These are phyloP conservation scores for Acanthochlamys bracteata DNA, from an alignment of 106 monocot species.

Conservation along the genomic window DNA sequence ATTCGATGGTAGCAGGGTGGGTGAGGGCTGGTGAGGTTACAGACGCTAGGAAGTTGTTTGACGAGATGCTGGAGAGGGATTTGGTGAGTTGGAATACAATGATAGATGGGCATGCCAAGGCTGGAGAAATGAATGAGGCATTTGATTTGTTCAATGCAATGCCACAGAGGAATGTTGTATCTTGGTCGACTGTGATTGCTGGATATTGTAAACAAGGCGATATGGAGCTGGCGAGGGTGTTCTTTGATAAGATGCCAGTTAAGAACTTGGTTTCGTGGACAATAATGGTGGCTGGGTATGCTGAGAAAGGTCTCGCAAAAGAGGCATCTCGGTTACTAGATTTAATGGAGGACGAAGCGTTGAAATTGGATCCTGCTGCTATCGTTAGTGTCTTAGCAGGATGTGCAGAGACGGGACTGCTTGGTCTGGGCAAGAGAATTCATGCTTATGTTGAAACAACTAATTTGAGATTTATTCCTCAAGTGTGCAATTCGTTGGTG, in stretches of 20 bases:
- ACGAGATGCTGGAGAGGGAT: no score
- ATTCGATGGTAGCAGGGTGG: no score
- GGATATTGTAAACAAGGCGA: constrained; percentile 66
- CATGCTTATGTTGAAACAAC: constrained; percentile 25
- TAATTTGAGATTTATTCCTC: constrained; percentile 19
- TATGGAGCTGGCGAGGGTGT: constrained; percentile 57
- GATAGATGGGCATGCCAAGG: constrained; percentile 22
- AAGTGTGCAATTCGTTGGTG: constrained; percentile 62
- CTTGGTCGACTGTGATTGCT: constrained; percentile 62
- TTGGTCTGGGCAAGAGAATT: constrained; percentile 52
- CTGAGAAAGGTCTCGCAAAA: constrained; percentile 35
- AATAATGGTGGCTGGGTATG: constrained; percentile 72
- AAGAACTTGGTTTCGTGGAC: constrained; percentile 84
- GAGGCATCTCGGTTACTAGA: constrained; percentile 47
- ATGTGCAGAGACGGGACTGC: constrained; percentile 63
- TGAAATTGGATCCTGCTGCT: constrained; percentile 35
- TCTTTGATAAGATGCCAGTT: constrained; percentile 70
- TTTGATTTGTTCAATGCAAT: constrained; percentile 60
- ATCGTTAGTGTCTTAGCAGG: constrained; percentile 55
- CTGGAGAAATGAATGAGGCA: constrained; percentile 46
- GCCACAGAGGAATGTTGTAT: constrained; percentile 65
- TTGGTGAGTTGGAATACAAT: no score
- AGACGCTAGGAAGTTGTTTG: no score
- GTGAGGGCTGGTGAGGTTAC: no score
- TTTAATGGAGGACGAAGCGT: constrained; percentile 42